Conservation (phyloP, 495 filamentous ascomycete species). For the Lasiosphaeria hispida region DNA sequence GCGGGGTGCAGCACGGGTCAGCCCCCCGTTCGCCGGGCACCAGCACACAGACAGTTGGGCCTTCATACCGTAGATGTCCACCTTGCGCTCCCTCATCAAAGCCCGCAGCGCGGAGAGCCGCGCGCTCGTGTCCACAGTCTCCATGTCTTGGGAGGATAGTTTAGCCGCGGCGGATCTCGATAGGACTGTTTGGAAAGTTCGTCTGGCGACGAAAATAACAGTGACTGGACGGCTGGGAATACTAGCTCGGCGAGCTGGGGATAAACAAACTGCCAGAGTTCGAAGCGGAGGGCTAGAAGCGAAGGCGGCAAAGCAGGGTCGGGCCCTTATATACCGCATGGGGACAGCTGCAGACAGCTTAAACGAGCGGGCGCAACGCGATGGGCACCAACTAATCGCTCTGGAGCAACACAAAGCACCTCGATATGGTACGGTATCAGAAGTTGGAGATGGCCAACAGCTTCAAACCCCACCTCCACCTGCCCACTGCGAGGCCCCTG, state of each 20-base stretch:
- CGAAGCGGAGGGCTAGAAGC: slow-evolving; percentile 11
- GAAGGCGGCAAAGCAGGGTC: slow-evolving; percentile 16
- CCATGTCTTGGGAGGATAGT: slow-evolving; percentile 62
- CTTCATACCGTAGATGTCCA: slow-evolving; percentile 89
- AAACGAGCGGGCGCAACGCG: background rate
- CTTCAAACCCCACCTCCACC: slow-evolving; percentile 7
- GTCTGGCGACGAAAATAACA: slow-evolving; percentile 9
- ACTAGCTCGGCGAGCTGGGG: slow-evolving; percentile 10
- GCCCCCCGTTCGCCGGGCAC: background rate
- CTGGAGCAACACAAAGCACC: background rate
- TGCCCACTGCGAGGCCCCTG: background rate
- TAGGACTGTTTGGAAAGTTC: slow-evolving; percentile 3
- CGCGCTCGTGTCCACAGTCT: slow-evolving; percentile 74
- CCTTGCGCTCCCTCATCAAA: slow-evolving; percentile 81
- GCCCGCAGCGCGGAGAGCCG: slow-evolving; percentile 74
- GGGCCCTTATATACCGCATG: slow-evolving; percentile 32
- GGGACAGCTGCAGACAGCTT: background rate
- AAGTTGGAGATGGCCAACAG: slow-evolving; percentile 8
- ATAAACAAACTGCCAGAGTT: slow-evolving; percentile 12
- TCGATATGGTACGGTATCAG: slow-evolving; percentile 13
- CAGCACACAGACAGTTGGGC: background rate
- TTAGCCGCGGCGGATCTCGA: background rate
- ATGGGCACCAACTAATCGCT: background rate
- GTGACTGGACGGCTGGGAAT: background rate
- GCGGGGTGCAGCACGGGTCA: background rate